phyloP scores from a whole-genome alignment of 352 stramenopile genomes.

The Pythium pyrilobum region DNA sequence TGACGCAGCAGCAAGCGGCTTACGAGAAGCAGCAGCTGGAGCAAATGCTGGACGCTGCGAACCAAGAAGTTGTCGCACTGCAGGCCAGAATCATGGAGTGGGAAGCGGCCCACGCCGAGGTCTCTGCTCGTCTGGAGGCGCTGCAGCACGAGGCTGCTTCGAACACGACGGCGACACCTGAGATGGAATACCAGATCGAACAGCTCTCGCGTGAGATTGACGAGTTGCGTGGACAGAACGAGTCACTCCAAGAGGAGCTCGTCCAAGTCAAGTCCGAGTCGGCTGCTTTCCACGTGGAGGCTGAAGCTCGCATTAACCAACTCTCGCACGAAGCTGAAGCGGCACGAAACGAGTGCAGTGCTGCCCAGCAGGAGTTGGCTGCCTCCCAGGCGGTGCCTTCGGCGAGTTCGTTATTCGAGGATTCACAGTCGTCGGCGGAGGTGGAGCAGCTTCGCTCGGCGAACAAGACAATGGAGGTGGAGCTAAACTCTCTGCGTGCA shows the following conservation, averaged over 20 bases:
- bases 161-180: not conserved
- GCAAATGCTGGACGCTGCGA: conserved; percentile 11
- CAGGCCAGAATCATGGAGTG: conserved; percentile 8
- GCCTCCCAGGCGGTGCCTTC: conserved; percentile 1
- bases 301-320: not conserved
- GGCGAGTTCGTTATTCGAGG: not conserved
- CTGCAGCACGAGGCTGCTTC: not conserved
- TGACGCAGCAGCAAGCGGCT: not conserved
- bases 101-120: conserved; percentile 6
- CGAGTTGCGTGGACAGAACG: conserved; percentile 5
- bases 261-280: not conserved
- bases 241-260: not conserved
- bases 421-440: not conserved
- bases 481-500: conserved; percentile 6
- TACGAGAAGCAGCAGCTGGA: conserved; percentile 14
- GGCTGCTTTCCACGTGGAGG: not conserved
- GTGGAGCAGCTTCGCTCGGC: conserved; percentile 4
- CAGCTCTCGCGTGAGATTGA: conserved; percentile 6
- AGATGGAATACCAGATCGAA: conserved; percentile 9
- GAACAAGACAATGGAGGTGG: conserved; percentile 3
- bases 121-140: conserved; percentile 5
- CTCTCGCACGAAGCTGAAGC: not conserved
- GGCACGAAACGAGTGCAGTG: not conserved
- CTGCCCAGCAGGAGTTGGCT: conserved; percentile 2
- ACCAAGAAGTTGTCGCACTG: conserved; percentile 6